Conservation (phyloP, 2,329 filamentous ascomycete species). For the Apiospora rasikravindrae region DNA sequence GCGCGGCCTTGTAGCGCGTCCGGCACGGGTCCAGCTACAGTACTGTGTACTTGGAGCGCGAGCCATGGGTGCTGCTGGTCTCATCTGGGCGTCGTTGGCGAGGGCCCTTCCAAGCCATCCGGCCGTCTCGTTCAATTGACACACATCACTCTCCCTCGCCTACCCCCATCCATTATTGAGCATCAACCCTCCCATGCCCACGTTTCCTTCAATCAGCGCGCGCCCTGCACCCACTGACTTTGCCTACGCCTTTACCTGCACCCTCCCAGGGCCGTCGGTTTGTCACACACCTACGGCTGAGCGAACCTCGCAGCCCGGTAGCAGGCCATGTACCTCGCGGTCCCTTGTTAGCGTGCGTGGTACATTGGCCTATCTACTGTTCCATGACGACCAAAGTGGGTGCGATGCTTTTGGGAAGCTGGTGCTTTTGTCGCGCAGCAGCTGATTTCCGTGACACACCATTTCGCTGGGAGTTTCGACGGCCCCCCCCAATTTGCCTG, state of each 20-base stretch:
- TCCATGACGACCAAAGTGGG: constrained; percentile 21
- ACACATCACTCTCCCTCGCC: constrained; percentile 23
- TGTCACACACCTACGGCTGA: constrained; percentile 24
- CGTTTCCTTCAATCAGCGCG: constrained; percentile 25
- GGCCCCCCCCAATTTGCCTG: constrained; percentile 17
- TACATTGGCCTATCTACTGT: constrained; percentile 28
- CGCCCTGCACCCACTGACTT: constrained; percentile 22
- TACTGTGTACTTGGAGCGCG: constrained; percentile 24
- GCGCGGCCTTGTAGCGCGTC: constrained; percentile 5
- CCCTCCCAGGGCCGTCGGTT: constrained; percentile 25
- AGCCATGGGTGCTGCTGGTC: constrained; percentile 14
- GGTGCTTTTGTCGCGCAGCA: constrained; percentile 25
- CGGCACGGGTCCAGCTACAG: constrained; percentile 6
- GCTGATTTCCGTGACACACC: constrained; percentile 39
- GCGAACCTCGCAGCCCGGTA: constrained; percentile 5
- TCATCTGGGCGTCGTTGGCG: constrained; percentile 17
- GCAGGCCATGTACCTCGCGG: constrained; percentile 35
- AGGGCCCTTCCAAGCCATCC: constrained; percentile 18
- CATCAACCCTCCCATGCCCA: constrained; percentile 16
- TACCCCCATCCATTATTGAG: constrained; percentile 23
- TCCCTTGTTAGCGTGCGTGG: constrained; percentile 37
- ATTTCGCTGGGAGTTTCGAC: constrained; percentile 36
- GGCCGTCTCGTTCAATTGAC: constrained; percentile 22
- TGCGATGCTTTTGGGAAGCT: constrained; percentile 20
- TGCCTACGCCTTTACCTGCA: constrained; percentile 26